Evolutionary conservation across 257 asterid genomes (phyloP).

Genomic region (Hygrophila difformis): DNA sequence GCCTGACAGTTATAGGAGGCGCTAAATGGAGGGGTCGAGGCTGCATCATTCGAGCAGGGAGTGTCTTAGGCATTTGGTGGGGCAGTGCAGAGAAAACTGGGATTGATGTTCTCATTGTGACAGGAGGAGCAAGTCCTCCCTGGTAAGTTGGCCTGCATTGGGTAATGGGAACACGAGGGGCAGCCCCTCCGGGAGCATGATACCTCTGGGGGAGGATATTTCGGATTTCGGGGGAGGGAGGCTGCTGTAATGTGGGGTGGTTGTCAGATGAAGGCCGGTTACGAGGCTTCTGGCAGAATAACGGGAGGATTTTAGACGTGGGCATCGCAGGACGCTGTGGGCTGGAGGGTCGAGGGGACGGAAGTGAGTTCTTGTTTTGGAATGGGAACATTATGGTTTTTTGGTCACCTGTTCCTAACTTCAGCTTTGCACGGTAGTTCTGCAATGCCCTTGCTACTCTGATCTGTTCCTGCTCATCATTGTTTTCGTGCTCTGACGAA

Average conservation of each 20-base stretch:
- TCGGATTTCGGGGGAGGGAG: slow-evolving; percentile 29
- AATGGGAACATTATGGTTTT: slow-evolving; percentile 28
- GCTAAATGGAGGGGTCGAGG: slow-evolving; percentile 31
- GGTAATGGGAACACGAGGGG: slow-evolving; percentile 33
- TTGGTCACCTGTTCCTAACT: slow-evolving; percentile 18
- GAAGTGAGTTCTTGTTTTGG: slow-evolving; percentile 27
- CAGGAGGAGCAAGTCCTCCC: slow-evolving; percentile 65
- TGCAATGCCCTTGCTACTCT: slow-evolving; percentile 63
- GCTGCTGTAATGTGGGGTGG: slow-evolving; percentile 17
- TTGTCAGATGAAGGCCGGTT: slow-evolving; percentile 26
- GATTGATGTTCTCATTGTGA: slow-evolving; percentile 47
- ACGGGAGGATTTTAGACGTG: slow-evolving; percentile 68
- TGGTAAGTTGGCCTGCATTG: slow-evolving; percentile 36
- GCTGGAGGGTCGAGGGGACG: slow-evolving; percentile 52
- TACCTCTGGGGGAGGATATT: slow-evolving; percentile 20
- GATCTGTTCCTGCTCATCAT: slow-evolving; percentile 71
- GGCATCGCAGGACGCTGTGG: slow-evolving; percentile 42
- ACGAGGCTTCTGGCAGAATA: slow-evolving; percentile 34
- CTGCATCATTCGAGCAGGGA: slow-evolving; percentile 31
- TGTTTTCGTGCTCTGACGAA: slow-evolving; percentile 43
- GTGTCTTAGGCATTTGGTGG: too few species aligned
- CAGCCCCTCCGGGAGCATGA: slow-evolving; percentile 23
- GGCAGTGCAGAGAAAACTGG: slow-evolving; percentile 79
- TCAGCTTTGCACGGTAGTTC: slow-evolving; percentile 42
- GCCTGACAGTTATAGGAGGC: slow-evolving; percentile 53